Base-by-base conservation (phyloP, 2,329 filamentous ascomycete genomes). In the Aspergillus viridinutans region DNA sequence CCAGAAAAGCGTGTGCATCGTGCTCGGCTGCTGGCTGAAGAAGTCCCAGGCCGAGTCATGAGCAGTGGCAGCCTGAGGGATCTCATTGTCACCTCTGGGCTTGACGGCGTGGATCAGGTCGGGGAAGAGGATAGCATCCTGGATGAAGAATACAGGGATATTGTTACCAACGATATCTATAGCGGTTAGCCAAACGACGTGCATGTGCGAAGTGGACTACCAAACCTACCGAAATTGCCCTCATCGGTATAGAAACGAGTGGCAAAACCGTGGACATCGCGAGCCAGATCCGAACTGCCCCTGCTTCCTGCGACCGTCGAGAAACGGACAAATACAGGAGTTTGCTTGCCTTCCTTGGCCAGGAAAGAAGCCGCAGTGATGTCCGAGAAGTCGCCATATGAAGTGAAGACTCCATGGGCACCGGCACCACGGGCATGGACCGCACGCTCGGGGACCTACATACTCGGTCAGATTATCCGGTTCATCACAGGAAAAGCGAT, bases 241-340 rank as follows among this genome's bases (percentile, higher is more conserved):
- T 89, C 86, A 42, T 89, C 85, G 0, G 88, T 90, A 65, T 90
- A 90, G 64, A 88, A 86, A 55, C 81, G 80, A 51, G 80, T 83
- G 2, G 88, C 88, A 64, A 90, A 90, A 1, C 88, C 88, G 60
- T 88, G 87, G 0, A 90, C 86, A 75, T 91, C 88, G 38, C 89
- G 82, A 6, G 81, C 86, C 0, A 86, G 87, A 64, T 91, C 88
- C 1, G 85, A 82, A 63, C 85, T 88, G 29, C 88, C 89, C 14
- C 84, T 80, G 35, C 83, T 87, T 2, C 87, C 87, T 21, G 86
- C 84, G 9, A 92, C 89, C 1, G 88, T 90, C 0, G 88, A 90
- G 69, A 90, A 89, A 17, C 88, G 85, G n/a, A 87, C 77, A 65
- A 90, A 90, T 0, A 86, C 76, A 0, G 84, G 79, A 0, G 86